Base-by-base conservation (phyloP, 2,329 filamentous ascomycete species). In the Sarocladium oryzae region DNA sequence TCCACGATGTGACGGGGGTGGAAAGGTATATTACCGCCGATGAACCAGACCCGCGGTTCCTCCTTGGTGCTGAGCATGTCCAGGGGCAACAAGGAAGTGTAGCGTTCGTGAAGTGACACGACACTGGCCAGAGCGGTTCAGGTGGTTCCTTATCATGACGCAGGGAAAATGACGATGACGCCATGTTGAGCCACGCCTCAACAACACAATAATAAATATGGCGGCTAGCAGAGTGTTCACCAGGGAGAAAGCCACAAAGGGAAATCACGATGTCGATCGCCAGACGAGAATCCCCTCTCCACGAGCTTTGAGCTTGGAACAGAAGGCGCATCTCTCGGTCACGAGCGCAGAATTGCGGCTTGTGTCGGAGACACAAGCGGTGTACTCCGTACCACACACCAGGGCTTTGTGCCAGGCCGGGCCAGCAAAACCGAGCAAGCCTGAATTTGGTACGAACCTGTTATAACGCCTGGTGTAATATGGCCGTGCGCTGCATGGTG, bases 241-340 rank as follows among this genome's bases (percentile, higher is more conserved):
- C n/a, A n/a, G n/a, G n/a, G n/a, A n/a, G n/a, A n/a, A n/a, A n/a
- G n/a, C n/a, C n/a, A n/a, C n/a, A n/a, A n/a, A n/a, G n/a, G n/a
- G n/a, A n/a, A n/a, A n/a, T n/a, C n/a, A n/a, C n/a, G n/a, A n/a
- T 16, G 40, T 20, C 23, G 40, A 45, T 45, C 40, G 40, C 40
- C 10, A 3, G 4, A 28, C 40, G 30, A 45, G 30, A 24, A 28
- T 30, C 40, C 40, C 40, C 24, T 45, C 40, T 28, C 16, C 4
- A 4, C 4, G 16, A 37, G 35, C 35, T 10, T 37, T 37, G 35
- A 37, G n/a, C n/a, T 24, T 16, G 38, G 38, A n/a, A 10, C 35
- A 37, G 10, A n/a, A 37, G n/a, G n/a, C n/a, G n/a, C n/a, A n/a
- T n/a, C n/a, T 43, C 13, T 43, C n/a, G 16, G 11, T 26, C 24